Conservation (phyloP, 2,329 filamentous ascomycete species). For the Alternaria brassicae region DNA sequence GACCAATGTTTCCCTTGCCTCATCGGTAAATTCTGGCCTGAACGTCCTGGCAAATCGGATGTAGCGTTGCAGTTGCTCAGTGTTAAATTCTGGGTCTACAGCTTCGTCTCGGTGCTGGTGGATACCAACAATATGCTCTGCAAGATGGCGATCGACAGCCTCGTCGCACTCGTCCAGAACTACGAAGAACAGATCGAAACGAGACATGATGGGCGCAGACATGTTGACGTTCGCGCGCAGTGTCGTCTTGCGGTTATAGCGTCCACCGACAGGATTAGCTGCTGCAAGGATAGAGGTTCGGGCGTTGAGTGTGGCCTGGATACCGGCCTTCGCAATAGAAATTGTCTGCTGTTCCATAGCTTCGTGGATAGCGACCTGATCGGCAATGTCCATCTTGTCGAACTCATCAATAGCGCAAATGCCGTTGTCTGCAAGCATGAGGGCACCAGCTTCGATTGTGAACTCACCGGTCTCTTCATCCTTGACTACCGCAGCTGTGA, state of each 20-base stretch:
- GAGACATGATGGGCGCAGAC: conserved; percentile 98
- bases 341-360: conserved; percentile 99
- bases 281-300: conserved; percentile 94
- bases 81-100: conserved; percentile 90
- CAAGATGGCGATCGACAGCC: conserved; percentile 84
- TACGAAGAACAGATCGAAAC: conserved; percentile 98
- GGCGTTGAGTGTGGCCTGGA: conserved; percentile 96
- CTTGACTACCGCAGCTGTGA: conserved; percentile 95
- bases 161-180: conserved; percentile 97
- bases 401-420: conserved; percentile 99
- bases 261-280: conserved; percentile 91
- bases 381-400: conserved; percentile 98
- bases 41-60: conserved; percentile 96
- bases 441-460: conserved; percentile 95
- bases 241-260: conserved; percentile 97
- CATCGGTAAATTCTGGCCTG: conserved; percentile 87
- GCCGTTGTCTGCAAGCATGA: conserved; percentile 96
- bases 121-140: conserved; percentile 91
- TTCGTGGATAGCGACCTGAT: conserved; percentile 99
- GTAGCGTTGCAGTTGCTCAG: conserved; percentile 94
- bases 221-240: conserved; percentile 97
- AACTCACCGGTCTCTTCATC: conserved; percentile 99
- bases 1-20: conserved; percentile 84
- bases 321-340: conserved; percentile 97
- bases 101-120: conserved; percentile 93